These are phyloP conservation scores for Panaeolus cyanescens DNA, from an alignment of 768 basidiomycete genomes.

Conservation along the genomic window DNA sequence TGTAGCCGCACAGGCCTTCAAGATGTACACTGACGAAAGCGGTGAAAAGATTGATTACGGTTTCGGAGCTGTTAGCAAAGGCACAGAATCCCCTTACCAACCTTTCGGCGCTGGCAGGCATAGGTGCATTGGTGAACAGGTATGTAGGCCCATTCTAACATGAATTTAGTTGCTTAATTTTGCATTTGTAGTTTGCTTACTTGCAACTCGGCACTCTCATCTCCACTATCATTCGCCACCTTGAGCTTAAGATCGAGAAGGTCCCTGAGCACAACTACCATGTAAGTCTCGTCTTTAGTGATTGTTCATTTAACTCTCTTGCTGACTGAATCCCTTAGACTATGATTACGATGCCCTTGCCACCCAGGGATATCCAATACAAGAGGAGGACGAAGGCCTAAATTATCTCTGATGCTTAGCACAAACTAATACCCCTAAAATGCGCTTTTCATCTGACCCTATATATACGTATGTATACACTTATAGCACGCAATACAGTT, in stretches of 20 bases:
- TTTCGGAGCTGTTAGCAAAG: conserved; percentile 94
- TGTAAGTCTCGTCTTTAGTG: conserved; percentile 47
- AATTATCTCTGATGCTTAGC: neutral
- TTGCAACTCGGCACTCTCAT: conserved; percentile 88
- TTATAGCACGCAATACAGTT: neutral
- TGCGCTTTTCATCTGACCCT: conserved; percentile 5
- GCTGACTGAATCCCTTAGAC: conserved; percentile 51
- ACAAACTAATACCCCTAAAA: conserved; percentile 8
- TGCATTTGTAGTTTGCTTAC: conserved; percentile 76
- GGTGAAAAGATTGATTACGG: conserved; percentile 97
- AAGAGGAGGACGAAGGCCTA: conserved; percentile 63
- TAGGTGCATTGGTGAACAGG: conserved; percentile 92
- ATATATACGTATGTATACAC: conserved; percentile 4
- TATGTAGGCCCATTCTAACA: conserved; percentile 25
- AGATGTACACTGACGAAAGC: conserved; percentile 68
- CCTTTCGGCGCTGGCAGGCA: conserved; percentile 98
- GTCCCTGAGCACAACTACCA: conserved; percentile 91
- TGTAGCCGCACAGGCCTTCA: conserved; percentile 76
- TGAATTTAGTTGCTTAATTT: conserved; percentile 2
- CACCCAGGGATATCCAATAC: conserved; percentile 64
- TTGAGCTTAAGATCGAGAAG: conserved; percentile 72
- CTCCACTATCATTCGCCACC: conserved; percentile 70
- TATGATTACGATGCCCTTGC: conserved; percentile 90
- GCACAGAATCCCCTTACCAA: conserved; percentile 94
- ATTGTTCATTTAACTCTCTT: conserved; percentile 3